Evolutionary conservation across 768 basidiomycete species (phyloP), one percentile per base, ranked within the genome.

Genomic region (Hypholoma fasciculare): DNA sequence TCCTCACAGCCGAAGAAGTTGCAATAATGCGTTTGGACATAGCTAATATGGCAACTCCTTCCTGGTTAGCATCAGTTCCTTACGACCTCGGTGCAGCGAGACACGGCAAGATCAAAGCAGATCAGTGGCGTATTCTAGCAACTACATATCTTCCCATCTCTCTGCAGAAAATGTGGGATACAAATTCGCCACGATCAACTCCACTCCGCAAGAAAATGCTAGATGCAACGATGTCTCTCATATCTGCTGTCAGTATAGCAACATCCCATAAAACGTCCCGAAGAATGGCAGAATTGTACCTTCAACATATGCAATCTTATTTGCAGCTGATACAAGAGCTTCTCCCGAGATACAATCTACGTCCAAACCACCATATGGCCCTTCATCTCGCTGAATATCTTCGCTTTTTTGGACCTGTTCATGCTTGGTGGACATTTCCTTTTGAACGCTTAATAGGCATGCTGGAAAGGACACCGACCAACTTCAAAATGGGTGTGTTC

Each of bases 341-440:
- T 0, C 79, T 69, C 53, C 74, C 70, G 2, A 61, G 67, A 9
- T 64, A 65, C 14, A 50, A 39, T 0, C 54, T 77, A 16, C 47
- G 58, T 5, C 69, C 74, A 1, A 77, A 77, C 47, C 73, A 79
- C 9, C 80, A 80, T 56, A 57, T 77, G 23, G 59, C 74, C 0
- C 59, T 82, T 30, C 79, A 81, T 61, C 54, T 78, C n/a, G 60
- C 57, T 1, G 57, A 72, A 23, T 67, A 66, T 42, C 61, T 81
- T 2, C 49, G 43, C 1, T 54, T 61, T 0, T 76, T 70, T 64
- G 75, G 78, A 0, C 76, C 77, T 3, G 65, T 67, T 12, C 74
- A 72, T 48, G 61, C 64, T 7, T 79, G 76, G 76, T 65, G 72
- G 53, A 65, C 67, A 16, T 77, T 71, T 44, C 67, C 71, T 1